phyloP scores from a whole-genome alignment of 140 eudicot genomes.

The Oenanthe javanica region DNA sequence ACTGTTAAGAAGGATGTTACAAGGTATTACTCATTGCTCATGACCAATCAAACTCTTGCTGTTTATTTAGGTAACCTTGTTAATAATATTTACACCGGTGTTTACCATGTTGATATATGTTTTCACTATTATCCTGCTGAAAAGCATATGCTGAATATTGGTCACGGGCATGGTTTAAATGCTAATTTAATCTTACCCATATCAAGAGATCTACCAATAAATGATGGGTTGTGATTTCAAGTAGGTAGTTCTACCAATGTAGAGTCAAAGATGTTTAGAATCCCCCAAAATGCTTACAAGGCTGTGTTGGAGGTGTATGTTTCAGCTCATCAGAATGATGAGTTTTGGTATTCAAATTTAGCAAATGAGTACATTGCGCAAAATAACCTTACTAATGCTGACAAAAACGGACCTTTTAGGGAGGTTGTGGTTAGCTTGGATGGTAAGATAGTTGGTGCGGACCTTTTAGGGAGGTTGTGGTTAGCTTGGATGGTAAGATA shows the following conservation, averaged over 20 bases:
- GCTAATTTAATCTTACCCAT: conserved; percentile 84
- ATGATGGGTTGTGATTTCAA: conserved; percentile 84
- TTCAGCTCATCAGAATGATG: conserved; percentile 81
- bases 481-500: conserved; percentile 49
- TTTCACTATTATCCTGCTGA: conserved; percentile 60
- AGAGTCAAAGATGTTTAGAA: conserved; percentile 39
- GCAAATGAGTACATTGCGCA: conserved; percentile 49
- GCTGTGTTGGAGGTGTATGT: conserved; percentile 86
- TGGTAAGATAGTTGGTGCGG: conserved; percentile 55
- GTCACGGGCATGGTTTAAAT: conserved; percentile 15
- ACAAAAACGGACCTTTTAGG: conserved; percentile 84
- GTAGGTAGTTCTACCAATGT: conserved; percentile 44
- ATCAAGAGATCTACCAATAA: conserved; percentile 50
- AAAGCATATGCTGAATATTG: background rate
- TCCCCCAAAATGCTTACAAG: conserved; percentile 59
- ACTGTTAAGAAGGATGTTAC: conserved; percentile 65
- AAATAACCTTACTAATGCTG: conserved; percentile 41
- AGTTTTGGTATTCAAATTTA: conserved; percentile 66
- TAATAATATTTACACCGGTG: conserved; percentile 63
- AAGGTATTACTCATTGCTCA: conserved; percentile 59
- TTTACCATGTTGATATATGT: conserved; percentile 62
- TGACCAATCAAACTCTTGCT: conserved; percentile 54
- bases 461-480: conserved; percentile 79
- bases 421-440: conserved; percentile 72
- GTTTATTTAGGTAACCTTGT: conserved; percentile 75